phyloP scores from a whole-genome alignment of 1,284 basidiomycete genomes.

The Vanrija sp. region DNA sequence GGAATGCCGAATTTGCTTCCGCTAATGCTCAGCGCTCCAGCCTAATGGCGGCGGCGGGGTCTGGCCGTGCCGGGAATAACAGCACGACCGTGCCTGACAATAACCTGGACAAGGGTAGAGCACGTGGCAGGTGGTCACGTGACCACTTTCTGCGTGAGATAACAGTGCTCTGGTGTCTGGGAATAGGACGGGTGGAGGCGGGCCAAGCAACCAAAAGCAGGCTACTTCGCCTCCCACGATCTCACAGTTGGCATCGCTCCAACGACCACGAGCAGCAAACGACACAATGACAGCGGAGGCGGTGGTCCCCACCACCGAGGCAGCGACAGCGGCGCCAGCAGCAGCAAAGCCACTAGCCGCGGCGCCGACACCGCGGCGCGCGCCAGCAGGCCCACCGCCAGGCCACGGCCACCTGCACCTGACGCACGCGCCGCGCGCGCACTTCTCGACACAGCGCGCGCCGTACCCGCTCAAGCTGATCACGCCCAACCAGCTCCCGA shows the following conservation, averaged over 20 bases:
- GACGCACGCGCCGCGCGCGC: conserved; percentile 40
- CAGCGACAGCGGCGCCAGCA: not conserved
- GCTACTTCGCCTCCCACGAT: not conserved
- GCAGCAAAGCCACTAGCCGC: not conserved
- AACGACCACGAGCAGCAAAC: not conserved
- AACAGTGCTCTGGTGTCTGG: too few relatives aligned
- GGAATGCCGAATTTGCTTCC: too few relatives aligned
- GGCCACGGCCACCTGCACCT: conserved; percentile 39
- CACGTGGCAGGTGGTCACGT: too few relatives aligned
- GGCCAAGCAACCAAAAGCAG: too few relatives aligned
- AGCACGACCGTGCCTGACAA: too few relatives aligned
- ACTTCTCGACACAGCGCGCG: conserved; percentile 72
- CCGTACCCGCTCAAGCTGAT: conserved; percentile 89
- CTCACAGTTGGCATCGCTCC: not conserved
- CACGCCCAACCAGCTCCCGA: conserved; percentile 56
- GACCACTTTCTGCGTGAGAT: too few relatives aligned
- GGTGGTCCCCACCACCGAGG: not conserved
- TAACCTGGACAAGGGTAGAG: too few relatives aligned
- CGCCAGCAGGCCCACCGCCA: conserved; percentile 28
- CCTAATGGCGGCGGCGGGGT: too few relatives aligned
- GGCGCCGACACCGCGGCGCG: not conserved
- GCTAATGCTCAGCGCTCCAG: too few relatives aligned
- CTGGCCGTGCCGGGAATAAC: too few relatives aligned
- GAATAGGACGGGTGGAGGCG: too few relatives aligned
- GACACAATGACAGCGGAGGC: not conserved